Base-by-base conservation (phyloP, 805 yeast species). In the Metschnikowia lachancei region DNA sequence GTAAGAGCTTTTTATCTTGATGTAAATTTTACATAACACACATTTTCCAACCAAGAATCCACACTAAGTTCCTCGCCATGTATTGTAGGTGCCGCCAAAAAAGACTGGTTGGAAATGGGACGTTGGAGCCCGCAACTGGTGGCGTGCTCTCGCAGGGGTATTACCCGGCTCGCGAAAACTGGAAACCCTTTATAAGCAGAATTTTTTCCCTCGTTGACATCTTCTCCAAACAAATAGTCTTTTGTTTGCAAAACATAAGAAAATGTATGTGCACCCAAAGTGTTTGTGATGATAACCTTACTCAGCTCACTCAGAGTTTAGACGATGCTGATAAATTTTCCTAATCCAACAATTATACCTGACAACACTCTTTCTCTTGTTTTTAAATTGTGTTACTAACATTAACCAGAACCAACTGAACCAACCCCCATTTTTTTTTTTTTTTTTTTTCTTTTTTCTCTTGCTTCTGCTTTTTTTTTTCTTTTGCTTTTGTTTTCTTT, bases 231-330 rank as follows among this genome's bases (percentile, higher is more conserved):
- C 36, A 33, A 17, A 8, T 4, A 3, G 20, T 17, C 36, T n/a
- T 34, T 34, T 20, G 24, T 20, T 34, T 34, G 37, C 8, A 6
- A 13, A 31, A 22, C 37, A 22, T 17, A 34, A 22, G 18, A 36
- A 39, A 39, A 16, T 45, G 48, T 45, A 45, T 45, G 48, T 45
- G 41, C 10, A 26, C 30, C 5, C 10, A 18, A 4, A 38, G 51
- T 51, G 57, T 63, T 70, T 58, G 65, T 73, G 80, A 75, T 75
- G 80, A 75, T 60, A 75, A 68, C 71, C 66, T 69, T 61, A 72
- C 80, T 75, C 80, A 75, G 80, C 80, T 75, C 80, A 75, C 80
- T 75, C 80, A 60, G 72, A 75, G 72, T 65, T 56, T 51, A 52
- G 60, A 61, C 72, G 67, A 69, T 75, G 80, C 78, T 74, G 79